phyloP scores from a whole-genome alignment of 2,329 filamentous ascomycete genomes.

The Talaromyces marneffei region DNA sequence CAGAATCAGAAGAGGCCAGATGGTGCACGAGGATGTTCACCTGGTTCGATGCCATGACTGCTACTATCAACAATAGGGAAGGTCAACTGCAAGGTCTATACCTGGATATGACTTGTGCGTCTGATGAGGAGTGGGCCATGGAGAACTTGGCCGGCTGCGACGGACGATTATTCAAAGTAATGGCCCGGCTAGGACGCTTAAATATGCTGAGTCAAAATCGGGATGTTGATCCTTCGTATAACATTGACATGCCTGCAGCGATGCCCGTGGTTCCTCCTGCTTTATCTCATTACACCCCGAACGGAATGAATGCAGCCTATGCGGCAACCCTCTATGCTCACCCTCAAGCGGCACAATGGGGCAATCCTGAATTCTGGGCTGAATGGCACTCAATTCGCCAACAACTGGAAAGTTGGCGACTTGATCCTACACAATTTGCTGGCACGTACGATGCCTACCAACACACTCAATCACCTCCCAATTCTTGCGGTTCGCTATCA shows the following conservation, averaged over 20 bases:
- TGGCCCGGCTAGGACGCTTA: conserved; percentile 74
- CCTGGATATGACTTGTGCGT: conserved; percentile 58
- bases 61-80: conserved; percentile 86
- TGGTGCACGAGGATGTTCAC: conserved; percentile 94
- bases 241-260: conserved; percentile 21
- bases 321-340: conserved; percentile 4
- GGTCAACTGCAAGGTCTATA: conserved; percentile 64
- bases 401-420: conserved; percentile 74
- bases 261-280: conserved; percentile 30
- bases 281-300: conserved; percentile 32
- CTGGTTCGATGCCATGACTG: conserved; percentile 89
- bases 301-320: conserved; percentile 30
- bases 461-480: conserved; percentile 5
- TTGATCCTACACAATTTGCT: conserved; percentile 46
- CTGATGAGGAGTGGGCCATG: conserved; percentile 63
- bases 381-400: conserved; percentile 79
- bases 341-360: conserved; percentile 1
- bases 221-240: conserved; percentile 27
- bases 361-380: conserved; percentile 59
- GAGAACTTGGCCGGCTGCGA: conserved; percentile 89
- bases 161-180: conserved; percentile 75
- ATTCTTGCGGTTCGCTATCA: conserved; percentile 10
- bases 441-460: conserved; percentile 17
- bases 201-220: conserved; percentile 73
- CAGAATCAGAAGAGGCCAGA: conserved; percentile 58